Evolutionary conservation across 1,284 basidiomycete species (phyloP).

Genomic region (Schizophyllum commune): DNA sequence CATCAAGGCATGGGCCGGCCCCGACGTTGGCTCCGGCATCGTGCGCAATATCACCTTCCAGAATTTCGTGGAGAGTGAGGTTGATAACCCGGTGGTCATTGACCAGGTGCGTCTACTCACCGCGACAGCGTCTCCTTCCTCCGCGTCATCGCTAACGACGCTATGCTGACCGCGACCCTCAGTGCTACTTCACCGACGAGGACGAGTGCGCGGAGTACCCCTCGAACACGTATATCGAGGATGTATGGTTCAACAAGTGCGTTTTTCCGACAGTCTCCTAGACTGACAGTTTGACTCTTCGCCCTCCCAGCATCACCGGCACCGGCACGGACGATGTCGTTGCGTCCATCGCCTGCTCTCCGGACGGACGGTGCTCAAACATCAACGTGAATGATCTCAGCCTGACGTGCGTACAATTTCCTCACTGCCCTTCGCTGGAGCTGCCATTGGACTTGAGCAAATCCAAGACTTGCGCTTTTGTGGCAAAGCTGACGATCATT

Average conservation of each 20-base stretch:
- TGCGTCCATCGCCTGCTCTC: conserved; percentile 49
- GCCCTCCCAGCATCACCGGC: conserved; percentile 41
- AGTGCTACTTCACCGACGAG: conserved; percentile 49
- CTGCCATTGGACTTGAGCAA: too few relatives aligned
- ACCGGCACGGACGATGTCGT: conserved; percentile 48
- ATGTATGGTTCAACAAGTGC: conserved; percentile 42
- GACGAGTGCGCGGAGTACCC: conserved; percentile 41
- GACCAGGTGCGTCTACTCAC: too few relatives aligned
- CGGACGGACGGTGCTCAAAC: conserved; percentile 39
- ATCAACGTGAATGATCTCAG: conserved; percentile 41
- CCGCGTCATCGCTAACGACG: too few relatives aligned
- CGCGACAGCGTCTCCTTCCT: too few relatives aligned
- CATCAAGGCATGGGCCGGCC: conserved; percentile 63
- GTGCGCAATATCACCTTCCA: conserved; percentile 51
- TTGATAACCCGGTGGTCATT: conserved; percentile 49
- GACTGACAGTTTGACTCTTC: not conserved
- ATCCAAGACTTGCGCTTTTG: too few relatives aligned
- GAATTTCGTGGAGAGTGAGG: conserved; percentile 42
- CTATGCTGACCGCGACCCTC: not conserved
- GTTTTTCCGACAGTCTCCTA: conserved; percentile 6
- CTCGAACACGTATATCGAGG: conserved; percentile 44
- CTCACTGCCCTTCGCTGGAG: too few relatives aligned
- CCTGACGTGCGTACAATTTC: conserved; percentile 25
- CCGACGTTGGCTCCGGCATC: conserved; percentile 51
- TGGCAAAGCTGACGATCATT: conserved; percentile 6